Base-by-base conservation (phyloP, 352 stramenopile genomes). In the Globisporangium carolinianum region DNA sequence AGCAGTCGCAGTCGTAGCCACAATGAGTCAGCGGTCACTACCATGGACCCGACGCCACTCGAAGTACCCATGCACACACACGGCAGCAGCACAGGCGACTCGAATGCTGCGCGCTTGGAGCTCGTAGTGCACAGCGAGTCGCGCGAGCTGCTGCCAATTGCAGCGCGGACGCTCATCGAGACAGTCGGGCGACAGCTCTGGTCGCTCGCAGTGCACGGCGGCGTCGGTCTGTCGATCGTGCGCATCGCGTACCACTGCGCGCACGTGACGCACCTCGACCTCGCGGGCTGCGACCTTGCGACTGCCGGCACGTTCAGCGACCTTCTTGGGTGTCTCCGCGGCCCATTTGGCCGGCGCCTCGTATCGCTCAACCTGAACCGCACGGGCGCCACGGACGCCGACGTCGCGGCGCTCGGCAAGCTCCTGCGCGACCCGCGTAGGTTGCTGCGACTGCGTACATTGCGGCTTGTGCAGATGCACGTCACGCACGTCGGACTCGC, bases 321-420 rank as follows among this genome's bases (percentile, higher is more conserved):
- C 46, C 46, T 50, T 7, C 46, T 50, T 14, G 46, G n/a, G 15
- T 50, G 46, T 50, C 46, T 50, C 46, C 12, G 18, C n/a, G 46
- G 46, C 46, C 46, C 11, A 9, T 50, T 50, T 50, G 46, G 46
- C n/a, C 15, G 18, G 12, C 46, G 46, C 6, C 15, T 50, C 46
- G 46, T 35, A 10, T 17, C 46, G 46, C 46, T 50, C 46, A 50
- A 50, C 46, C 46, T 50, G 46, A 50, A 50, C 46, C 46, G 24
- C 46, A 50, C 46, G n/a, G 46, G 46, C 3, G 15, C n/a, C 46
- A 50, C 46, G 15, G n/a, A 17, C 18, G 46, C 6, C 15, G n/a
- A 50, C 18, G 46, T 50, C 46, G 46, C 18, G 6, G 46, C 46
- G 46, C 46, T 50, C 46, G 46, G 9, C 9, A 50, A 50, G 46